phyloP scores from a whole-genome alignment of 2,329 filamentous ascomycete genomes.

The Trichophyton equinum region DNA sequence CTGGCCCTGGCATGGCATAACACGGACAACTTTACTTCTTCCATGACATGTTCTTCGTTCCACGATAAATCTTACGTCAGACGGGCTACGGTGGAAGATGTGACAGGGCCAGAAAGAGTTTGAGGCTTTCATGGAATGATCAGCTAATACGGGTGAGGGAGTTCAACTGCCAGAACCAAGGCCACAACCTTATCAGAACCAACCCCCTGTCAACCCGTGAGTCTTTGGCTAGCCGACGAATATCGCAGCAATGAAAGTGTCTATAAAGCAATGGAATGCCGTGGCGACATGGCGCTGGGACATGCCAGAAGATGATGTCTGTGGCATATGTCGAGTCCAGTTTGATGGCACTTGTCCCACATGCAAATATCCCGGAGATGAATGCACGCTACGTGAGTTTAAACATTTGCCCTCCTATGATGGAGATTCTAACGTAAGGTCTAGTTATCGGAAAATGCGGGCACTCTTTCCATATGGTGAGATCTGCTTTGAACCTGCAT shows the following conservation, averaged over 20 bases:
- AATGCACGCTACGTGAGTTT: slow-evolving; percentile 72
- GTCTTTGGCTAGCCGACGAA: not conserved
- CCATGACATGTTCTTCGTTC: not conserved
- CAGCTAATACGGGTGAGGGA: not conserved
- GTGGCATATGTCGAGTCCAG: slow-evolving; percentile 93
- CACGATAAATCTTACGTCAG: no score
- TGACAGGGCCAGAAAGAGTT: no score
- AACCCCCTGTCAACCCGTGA: not conserved
- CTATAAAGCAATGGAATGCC: slow-evolving; percentile 81
- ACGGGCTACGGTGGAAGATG: no score
- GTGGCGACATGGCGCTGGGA: slow-evolving; percentile 98
- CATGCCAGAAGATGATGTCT: slow-evolving; percentile 92
- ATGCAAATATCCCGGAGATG: slow-evolving; percentile 94
- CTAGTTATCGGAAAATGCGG: slow-evolving; percentile 91
- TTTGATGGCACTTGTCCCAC: slow-evolving; percentile 97
- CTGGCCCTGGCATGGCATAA: not conserved
- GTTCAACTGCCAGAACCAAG: not conserved
- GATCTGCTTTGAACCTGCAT: slow-evolving; percentile 10
- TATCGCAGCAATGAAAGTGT: slow-evolving; percentile 66
- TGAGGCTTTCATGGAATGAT: no score
- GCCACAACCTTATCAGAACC: slow-evolving; percentile 2
- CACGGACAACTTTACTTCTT: not conserved
- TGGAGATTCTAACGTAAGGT: not conserved
- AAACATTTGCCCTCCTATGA: not conserved
- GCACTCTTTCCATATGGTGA: slow-evolving; percentile 94